Evolutionary conservation across 805 yeast genomes (phyloP), one percentile per base, ranked within the genome.

Genomic region (Candida alai): DNA sequence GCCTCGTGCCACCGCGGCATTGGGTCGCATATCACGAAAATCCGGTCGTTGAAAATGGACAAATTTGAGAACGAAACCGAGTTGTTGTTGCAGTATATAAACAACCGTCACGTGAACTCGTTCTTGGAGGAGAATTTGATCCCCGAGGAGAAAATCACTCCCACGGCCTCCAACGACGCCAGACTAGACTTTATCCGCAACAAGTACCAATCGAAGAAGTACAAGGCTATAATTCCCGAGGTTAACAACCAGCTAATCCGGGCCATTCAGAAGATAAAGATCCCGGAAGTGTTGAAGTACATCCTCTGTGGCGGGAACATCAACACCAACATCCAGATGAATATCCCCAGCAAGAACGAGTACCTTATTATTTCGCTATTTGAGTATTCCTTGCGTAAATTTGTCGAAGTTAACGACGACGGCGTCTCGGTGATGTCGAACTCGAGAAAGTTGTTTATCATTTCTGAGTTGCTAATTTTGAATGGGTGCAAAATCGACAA

Each of bases 1-100:
- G 79, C 96, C 0, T 88, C 95, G 0, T 78, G 80, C n/a, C 97
- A 89, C 56, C 67, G 96, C 36, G 79, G 86, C 14, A 57, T 90
- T 52, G 96, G 97, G 0, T 70, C 95, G 0, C 88, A 83, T 43
- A 70, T 87, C 4, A 75, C 93, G 5, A 86, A 83, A 51, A 76
- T 89, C 4, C 69, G 85, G 42, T 85, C 95, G 1, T 62, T 89
- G 35, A 80, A 76, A n/a, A 62, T 85, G 28, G 97, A 89, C 52
- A 73, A 74, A 19, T 71, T 80, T 47, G 73, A 77, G 3, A 65
- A 65, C 10, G 96, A 88, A 45, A 51, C 74, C 4, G 60, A 73
- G 11, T 68, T 73, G 9, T 62, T 87, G 12, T 62, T 89, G 18
- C 51, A 55, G 4, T 59, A 59, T 36, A 61, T 74, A 26, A 69